Percentiles rank a stretch among this genome's conserved stretches.
These are phyloP conservation scores for Globisporangium parvum DNA, from an alignment of 352 stramenopile species.

Conservation along the genomic window DNA sequence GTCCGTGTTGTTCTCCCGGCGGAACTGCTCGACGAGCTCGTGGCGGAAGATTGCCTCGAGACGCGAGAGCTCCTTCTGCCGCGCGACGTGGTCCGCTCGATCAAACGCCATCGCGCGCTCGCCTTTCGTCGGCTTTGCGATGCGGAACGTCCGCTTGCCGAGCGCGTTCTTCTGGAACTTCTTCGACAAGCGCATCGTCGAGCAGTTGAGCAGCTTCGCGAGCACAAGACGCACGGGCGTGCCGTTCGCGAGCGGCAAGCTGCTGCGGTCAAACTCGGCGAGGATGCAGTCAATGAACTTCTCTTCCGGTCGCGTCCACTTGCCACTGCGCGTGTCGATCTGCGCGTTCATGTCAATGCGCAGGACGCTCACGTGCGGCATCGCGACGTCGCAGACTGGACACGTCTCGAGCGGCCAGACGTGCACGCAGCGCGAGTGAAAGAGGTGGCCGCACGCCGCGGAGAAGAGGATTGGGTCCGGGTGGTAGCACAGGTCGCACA, in stretches of 20 bases:
- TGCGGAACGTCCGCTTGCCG: conserved; percentile 79
- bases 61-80: conserved; percentile 67
- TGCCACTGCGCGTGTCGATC: conserved; percentile 65
- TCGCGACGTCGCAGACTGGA: conserved; percentile 46
- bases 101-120: conserved; percentile 70
- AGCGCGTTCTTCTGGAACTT: conserved; percentile 89
- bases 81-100: conserved; percentile 46
- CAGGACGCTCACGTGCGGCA: conserved; percentile 61
- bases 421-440: conserved; percentile 82
- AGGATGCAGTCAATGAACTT: conserved; percentile 84
- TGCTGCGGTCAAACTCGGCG: conserved; percentile 71
- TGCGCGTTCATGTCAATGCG: conserved; percentile 69
- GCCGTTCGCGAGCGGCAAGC: conserved; percentile 71
- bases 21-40: conserved; percentile 77
- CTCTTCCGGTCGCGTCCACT: conserved; percentile 81
- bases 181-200: conserved; percentile 85
- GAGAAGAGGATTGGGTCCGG: conserved; percentile 71
- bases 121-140: conserved; percentile 61
- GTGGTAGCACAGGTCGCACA: conserved; percentile 77
- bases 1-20: conserved; percentile 79
- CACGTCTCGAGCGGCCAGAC: conserved; percentile 66
- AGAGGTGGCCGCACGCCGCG: conserved; percentile 69
- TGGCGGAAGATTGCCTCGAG: conserved; percentile 73
- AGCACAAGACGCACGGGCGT: conserved; percentile 80
- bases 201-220: conserved; percentile 84